Evolutionary conservation across 768 basidiomycete species (phyloP).

Genomic region (Cystofilobasidium capitatum): DNA sequence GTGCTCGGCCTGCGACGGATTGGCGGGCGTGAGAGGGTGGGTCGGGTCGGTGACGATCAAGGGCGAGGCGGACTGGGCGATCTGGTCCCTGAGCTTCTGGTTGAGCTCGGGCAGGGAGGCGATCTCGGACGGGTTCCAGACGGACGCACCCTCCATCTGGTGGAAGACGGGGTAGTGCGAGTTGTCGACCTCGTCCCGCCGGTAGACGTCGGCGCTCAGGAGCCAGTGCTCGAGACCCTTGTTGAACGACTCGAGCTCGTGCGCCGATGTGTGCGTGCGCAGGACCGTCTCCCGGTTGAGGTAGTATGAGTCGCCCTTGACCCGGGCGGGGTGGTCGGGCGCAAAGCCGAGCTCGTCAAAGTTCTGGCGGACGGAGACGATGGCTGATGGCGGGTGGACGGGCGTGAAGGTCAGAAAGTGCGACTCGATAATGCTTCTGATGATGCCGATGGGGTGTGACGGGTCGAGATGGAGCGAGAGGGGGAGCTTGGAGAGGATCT

Average conservation of each 20-base stretch:
- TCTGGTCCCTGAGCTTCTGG: constrained; percentile 49
- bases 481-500: constrained; percentile 72
- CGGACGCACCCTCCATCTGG: constrained; percentile 88
- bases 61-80: constrained; percentile 52
- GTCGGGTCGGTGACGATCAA: constrained; percentile 59
- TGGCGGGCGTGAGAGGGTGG: constrained; percentile 43
- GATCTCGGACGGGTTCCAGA: constrained; percentile 52
- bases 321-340: constrained; percentile 80
- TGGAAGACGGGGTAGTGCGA: constrained; percentile 98
- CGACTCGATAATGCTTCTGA: constrained; percentile 70
- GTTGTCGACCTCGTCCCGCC: constrained; percentile 93
- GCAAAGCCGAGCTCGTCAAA: constrained; percentile 97
- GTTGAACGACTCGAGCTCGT: constrained; percentile 82
- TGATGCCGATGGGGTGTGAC: constrained; percentile 74
- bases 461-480: constrained; percentile 64
- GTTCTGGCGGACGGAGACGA: constrained; percentile 78
- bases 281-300: constrained; percentile 83
- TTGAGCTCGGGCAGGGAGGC: constrained; percentile 62
- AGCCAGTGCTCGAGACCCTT: constrained; percentile 70
- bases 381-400: constrained; percentile 52
- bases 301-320: constrained; percentile 89
- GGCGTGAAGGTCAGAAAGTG: constrained; percentile 69
- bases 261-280: constrained; percentile 95
- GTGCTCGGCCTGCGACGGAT: constrained; percentile 72
- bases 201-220: constrained; percentile 90